Percentiles rank a stretch among this genome's conserved stretches.
These are phyloP conservation scores for Botrytis squamosa DNA, from an alignment of 2,329 filamentous ascomycete species.

Conservation along the genomic window DNA sequence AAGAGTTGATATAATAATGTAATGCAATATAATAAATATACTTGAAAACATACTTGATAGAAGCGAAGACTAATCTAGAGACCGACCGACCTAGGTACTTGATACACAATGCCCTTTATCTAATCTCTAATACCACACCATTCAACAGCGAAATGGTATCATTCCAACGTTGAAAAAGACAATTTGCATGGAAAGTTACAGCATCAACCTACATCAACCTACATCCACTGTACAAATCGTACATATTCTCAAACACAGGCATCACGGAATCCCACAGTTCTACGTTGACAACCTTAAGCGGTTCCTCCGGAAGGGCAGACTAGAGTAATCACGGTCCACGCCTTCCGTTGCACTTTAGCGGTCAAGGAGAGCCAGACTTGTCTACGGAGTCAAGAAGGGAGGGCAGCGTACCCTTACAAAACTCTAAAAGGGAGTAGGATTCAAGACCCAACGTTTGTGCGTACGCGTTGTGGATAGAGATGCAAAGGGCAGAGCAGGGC, in stretches of 20 bases:
- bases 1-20: slow-evolving; percentile 9
- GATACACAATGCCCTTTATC: neutral
- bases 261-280: neutral
- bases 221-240: neutral
- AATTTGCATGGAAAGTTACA: neutral
- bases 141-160: neutral
- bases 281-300: neutral
- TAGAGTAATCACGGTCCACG: neutral
- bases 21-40: neutral
- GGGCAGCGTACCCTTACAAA: neutral
- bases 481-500: no score
- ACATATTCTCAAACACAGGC: neutral
- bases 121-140: neutral
- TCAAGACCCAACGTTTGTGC: slow-evolving; percentile 10
- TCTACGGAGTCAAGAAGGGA: neutral
- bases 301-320: neutral
- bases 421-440: slow-evolving; percentile 6
- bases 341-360: slow-evolving; percentile 20
- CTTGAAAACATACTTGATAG: neutral
- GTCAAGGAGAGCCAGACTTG: slow-evolving; percentile 20
- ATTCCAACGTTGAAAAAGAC: neutral
- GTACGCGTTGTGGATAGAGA: neutral
- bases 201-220: neutral
- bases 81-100: no score
- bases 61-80: neutral